These are phyloP conservation scores for Exobasidium rhododendri DNA, from an alignment of 1,284 basidiomycete species.

Conservation along the genomic window DNA sequence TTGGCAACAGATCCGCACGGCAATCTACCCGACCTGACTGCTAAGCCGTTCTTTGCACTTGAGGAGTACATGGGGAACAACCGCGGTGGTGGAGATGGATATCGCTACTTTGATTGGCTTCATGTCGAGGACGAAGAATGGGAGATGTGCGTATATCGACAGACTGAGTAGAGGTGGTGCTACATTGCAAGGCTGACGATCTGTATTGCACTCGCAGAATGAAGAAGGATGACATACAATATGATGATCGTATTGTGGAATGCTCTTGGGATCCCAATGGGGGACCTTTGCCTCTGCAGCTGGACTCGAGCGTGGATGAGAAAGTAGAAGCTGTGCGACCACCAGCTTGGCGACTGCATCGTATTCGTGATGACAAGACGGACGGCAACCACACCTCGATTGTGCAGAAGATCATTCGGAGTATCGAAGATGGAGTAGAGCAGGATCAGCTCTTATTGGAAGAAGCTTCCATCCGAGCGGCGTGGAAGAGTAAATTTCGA, in stretches of 20 bases:
- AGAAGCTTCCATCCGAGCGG: neutral
- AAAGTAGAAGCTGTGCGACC: neutral
- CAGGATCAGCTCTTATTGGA: constrained; percentile 27
- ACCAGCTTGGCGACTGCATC: constrained; percentile 48
- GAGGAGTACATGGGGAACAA: constrained; percentile 65
- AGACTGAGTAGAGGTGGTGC: neutral
- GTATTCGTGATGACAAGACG: constrained; percentile 50
- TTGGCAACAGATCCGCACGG: constrained; percentile 39
- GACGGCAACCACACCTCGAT: constrained; percentile 49
- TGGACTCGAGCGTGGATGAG: neutral
- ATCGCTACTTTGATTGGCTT: constrained; percentile 84
- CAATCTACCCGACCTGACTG: constrained; percentile 68
- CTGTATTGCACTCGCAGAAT: too few species aligned
- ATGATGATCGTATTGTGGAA: constrained; percentile 90
- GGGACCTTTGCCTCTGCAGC: constrained; percentile 72
- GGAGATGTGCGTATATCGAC: constrained; percentile 70
- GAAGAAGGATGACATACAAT: constrained; percentile 78
- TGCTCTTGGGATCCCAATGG: constrained; percentile 74
- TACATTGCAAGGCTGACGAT: constrained; percentile 10
- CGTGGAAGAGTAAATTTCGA: constrained; percentile 16
- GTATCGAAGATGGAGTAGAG: constrained; percentile 49
- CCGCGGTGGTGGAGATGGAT: constrained; percentile 57
- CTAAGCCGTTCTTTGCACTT: constrained; percentile 82
- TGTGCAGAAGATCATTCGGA: constrained; percentile 43
- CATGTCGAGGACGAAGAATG: constrained; percentile 85